These are phyloP conservation scores for Stenocarpella maydis DNA, from an alignment of 2,329 filamentous ascomycete species.

Conservation along the genomic window DNA sequence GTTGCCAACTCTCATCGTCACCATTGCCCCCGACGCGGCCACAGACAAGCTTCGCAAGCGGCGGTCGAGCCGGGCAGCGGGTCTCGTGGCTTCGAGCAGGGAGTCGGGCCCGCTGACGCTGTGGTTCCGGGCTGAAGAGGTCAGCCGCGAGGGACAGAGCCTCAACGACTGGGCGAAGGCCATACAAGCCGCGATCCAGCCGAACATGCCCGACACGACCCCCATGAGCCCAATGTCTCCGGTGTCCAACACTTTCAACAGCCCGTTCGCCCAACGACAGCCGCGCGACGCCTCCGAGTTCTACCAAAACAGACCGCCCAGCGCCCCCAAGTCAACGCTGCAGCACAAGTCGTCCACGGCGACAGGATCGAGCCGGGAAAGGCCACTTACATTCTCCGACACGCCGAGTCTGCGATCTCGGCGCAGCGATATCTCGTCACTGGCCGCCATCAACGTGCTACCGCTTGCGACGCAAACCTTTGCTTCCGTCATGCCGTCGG, in stretches of 20 bases:
- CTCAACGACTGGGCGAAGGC: constrained; percentile 68
- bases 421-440: constrained; percentile 69
- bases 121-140: constrained; percentile 63
- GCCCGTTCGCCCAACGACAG: constrained; percentile 56
- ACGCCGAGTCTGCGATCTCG: constrained; percentile 69
- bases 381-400: constrained; percentile 62
- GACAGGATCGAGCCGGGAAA: constrained; percentile 58
- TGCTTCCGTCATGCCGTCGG: constrained; percentile 59
- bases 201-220: constrained; percentile 50
- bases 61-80: constrained; percentile 69
- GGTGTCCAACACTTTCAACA: constrained; percentile 61
- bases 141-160: constrained; percentile 54
- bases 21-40: constrained; percentile 57
- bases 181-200: constrained; percentile 55
- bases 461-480: constrained; percentile 56
- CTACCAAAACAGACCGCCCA: constrained; percentile 52
- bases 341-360: constrained; percentile 59
- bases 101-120: constrained; percentile 58
- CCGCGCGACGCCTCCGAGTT: constrained; percentile 52
- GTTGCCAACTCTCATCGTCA: constrained; percentile 67
- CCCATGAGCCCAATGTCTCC: constrained; percentile 62
- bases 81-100: constrained; percentile 58
- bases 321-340: constrained; percentile 51
- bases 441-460: constrained; percentile 55
- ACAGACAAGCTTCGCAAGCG: constrained; percentile 70